Evolutionary conservation across 495 filamentous ascomycete genomes (phyloP).

Genomic region (Aspergillus heteromorphus): DNA sequence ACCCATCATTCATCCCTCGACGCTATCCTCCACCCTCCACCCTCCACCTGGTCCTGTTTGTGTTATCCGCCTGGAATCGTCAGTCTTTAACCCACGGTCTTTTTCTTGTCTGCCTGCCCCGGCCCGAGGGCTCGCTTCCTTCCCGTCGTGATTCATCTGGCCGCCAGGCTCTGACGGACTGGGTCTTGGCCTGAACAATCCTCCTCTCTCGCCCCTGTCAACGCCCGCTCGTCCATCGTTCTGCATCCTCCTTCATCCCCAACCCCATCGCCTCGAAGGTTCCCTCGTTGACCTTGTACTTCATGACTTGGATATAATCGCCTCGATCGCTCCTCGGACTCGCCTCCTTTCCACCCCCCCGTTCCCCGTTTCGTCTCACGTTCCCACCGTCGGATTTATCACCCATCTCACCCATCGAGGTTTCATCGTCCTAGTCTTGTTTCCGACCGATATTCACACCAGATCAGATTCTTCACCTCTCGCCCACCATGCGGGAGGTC

Average conservation of each 20-base stretch:
- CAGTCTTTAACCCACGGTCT: slow-evolving; percentile 1
- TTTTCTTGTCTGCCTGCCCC: neutral
- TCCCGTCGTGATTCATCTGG: slow-evolving; percentile 9
- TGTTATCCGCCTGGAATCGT: neutral
- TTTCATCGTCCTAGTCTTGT: neutral
- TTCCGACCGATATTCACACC: neutral
- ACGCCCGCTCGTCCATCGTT: slow-evolving; percentile 10
- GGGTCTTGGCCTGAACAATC: slow-evolving; percentile 20
- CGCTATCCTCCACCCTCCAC: no score
- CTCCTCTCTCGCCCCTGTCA: slow-evolving; percentile 14
- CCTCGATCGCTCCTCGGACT: neutral
- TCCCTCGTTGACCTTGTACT: neutral
- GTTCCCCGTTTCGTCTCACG: slow-evolving; percentile 5
- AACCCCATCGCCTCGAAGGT: neutral
- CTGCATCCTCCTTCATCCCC: neutral
- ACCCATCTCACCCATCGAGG: slow-evolving; percentile 1
- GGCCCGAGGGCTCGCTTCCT: slow-evolving; percentile 1
- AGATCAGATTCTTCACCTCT: slow-evolving; percentile 2
- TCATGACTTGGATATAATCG: neutral
- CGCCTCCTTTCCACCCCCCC: neutral
- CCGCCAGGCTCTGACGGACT: slow-evolving; percentile 15
- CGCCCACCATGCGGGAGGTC: slow-evolving; percentile 84
- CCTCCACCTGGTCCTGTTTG: neutral
- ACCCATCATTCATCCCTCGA: neutral
- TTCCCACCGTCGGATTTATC: slow-evolving; percentile 6